Evolutionary conservation across 306 rosid species (phyloP).

Genomic region (Acacia acuminata): DNA sequence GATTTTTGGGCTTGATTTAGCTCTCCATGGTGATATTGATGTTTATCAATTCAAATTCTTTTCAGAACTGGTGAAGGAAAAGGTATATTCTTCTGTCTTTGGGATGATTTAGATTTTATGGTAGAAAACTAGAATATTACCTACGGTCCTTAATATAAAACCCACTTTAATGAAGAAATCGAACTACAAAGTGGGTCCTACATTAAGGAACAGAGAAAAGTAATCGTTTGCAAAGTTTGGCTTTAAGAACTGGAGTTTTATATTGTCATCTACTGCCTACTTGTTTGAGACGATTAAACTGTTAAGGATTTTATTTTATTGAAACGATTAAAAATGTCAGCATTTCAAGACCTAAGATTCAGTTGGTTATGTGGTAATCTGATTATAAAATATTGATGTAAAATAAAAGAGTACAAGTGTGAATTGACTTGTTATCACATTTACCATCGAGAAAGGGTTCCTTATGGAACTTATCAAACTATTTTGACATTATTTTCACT

Average conservation of each 20-base stretch:
- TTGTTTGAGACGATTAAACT: not conserved
- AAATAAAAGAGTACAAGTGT: not conserved
- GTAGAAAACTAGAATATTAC: constrained; percentile 15
- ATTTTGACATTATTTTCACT: not conserved
- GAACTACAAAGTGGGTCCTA: no score
- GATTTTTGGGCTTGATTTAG: constrained; percentile 95
- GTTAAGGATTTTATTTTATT: not conserved
- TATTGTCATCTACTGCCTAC: constrained; percentile 1
- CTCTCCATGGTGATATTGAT: constrained; percentile 95
- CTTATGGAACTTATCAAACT: constrained; percentile 4
- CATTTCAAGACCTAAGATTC: not conserved
- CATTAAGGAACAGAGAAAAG: not conserved
- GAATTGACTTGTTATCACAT: constrained; percentile 3
- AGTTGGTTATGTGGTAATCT: not conserved
- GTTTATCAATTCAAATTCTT: constrained; percentile 98
- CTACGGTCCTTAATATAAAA: no score
- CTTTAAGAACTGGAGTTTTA: not conserved
- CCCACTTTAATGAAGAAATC: no score
- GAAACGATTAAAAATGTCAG: not conserved
- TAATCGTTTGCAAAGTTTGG: constrained; percentile 1
- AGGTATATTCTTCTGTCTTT: constrained; percentile 54
- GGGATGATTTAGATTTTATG: constrained; percentile 13
- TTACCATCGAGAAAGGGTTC: not conserved
- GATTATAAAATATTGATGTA: not conserved
- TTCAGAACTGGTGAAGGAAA: constrained; percentile 63